Percentiles rank a stretch among this genome's conserved stretches.
phyloP scores from a whole-genome alignment of 345 rosid genomes.

The Brassica incana region DNA sequence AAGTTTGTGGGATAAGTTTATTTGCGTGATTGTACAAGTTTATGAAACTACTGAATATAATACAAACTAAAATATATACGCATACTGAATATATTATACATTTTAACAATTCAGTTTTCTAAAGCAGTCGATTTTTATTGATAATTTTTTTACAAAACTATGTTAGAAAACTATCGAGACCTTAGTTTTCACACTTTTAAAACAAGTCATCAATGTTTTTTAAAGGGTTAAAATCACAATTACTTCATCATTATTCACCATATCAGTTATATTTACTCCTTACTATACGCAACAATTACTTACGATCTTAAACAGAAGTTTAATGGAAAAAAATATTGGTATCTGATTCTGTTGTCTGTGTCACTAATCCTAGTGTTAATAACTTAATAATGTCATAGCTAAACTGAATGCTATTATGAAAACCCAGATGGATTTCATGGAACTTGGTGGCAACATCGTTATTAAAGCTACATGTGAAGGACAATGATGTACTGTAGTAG shows the following conservation, averaged over 20 bases:
- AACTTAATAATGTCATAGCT: neutral
- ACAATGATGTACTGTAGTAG: neutral
- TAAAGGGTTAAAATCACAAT: neutral
- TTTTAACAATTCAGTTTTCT: neutral
- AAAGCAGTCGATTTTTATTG: neutral
- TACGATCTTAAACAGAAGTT: neutral
- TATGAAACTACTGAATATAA: neutral
- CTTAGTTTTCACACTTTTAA: neutral
- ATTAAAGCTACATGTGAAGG: neutral
- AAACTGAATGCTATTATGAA: neutral
- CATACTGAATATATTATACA: neutral
- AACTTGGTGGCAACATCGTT: constrained; percentile 4
- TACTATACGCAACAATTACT: neutral
- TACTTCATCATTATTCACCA: constrained; percentile 12
- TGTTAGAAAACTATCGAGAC: neutral
- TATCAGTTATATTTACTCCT: neutral
- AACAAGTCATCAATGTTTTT: neutral
- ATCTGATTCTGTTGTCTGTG: neutral
- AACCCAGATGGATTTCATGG: neutral
- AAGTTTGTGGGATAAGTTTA: neutral
- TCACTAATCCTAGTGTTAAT: neutral
- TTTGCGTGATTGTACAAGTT: neutral
- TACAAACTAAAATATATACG: neutral
- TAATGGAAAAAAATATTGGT: neutral
- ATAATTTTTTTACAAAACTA: neutral